Evolutionary conservation across 805 yeast species (phyloP).

Genomic region (Candida ovalis): DNA sequence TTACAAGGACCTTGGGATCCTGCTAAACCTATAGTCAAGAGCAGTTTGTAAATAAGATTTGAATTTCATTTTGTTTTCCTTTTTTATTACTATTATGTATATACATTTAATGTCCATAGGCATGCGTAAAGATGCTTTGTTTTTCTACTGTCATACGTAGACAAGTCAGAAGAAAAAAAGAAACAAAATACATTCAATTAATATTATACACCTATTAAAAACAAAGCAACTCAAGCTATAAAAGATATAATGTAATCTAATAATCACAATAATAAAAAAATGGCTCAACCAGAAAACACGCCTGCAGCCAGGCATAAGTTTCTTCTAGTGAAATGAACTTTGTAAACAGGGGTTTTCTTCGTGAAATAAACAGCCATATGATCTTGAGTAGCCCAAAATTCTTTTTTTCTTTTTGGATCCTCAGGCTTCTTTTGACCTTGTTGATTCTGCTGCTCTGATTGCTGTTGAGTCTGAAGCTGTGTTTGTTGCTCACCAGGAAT

Average conservation of each 20-base stretch:
- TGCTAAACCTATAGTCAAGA: conserved; percentile 64
- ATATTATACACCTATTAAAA: background rate
- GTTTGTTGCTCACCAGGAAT: conserved; percentile 17
- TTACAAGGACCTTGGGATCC: conserved; percentile 93
- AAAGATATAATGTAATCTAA: background rate
- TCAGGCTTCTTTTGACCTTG: conserved; percentile 28
- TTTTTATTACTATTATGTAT: background rate
- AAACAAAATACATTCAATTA: background rate
- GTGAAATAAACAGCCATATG: conserved; percentile 93
- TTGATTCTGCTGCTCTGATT: conserved; percentile 13
- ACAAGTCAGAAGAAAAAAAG: background rate
- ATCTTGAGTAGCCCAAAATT: conserved; percentile 79
- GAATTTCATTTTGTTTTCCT: background rate
- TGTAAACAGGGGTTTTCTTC: conserved; percentile 89
- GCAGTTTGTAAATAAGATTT: conserved; percentile 9
- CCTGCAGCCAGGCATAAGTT: conserved; percentile 93
- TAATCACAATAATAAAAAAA: background rate
- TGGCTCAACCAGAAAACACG: conserved; percentile 51
- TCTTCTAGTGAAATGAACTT: conserved; percentile 86
- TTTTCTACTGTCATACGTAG: no score
- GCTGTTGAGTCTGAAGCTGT: conserved; percentile 25
- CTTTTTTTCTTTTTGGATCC: conserved; percentile 55
- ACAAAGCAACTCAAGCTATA: background rate
- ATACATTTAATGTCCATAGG: no score
- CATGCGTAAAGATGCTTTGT: no score